Conservation (phyloP, 2,329 filamentous ascomycete genomes). For the Fusarium agapanthi region DNA sequence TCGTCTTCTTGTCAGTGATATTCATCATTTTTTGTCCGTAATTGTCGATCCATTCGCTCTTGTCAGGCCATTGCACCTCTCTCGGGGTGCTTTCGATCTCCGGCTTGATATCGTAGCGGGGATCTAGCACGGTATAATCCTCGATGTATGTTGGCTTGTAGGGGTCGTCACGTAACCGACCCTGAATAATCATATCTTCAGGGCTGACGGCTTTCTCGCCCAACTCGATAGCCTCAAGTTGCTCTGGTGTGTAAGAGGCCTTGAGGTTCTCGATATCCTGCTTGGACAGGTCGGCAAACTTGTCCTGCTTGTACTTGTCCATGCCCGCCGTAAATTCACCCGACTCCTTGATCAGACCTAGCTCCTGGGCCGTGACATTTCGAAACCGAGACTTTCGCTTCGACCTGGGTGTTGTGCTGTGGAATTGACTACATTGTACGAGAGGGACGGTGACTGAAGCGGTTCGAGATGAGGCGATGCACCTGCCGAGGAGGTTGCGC, state of each 20-base stretch:
- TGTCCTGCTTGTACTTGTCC: slow-evolving; percentile 54
- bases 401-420: slow-evolving; percentile 59
- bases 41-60: slow-evolving; percentile 67
- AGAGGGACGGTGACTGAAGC: slow-evolving; percentile 32
- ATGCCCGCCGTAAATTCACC: slow-evolving; percentile 48
- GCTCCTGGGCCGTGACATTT: slow-evolving; percentile 60
- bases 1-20: slow-evolving; percentile 54
- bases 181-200: slow-evolving; percentile 78
- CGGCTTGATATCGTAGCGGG: slow-evolving; percentile 77
- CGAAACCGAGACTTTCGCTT: slow-evolving; percentile 61
- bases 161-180: slow-evolving; percentile 74
- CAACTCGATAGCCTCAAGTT: slow-evolving; percentile 82
- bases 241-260: slow-evolving; percentile 79
- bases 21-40: slow-evolving; percentile 59
- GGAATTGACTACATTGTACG: slow-evolving; percentile 56
- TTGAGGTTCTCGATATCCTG: slow-evolving; percentile 70
- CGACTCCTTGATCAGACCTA: slow-evolving; percentile 56
- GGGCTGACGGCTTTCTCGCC: slow-evolving; percentile 80
- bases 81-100: slow-evolving; percentile 59
- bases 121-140: slow-evolving; percentile 80
- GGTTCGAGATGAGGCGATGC: slow-evolving; percentile 51
- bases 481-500: slow-evolving; percentile 62
- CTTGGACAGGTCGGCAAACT: slow-evolving; percentile 71
- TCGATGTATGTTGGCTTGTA: slow-evolving; percentile 81
- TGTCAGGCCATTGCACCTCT: slow-evolving; percentile 65